phyloP scores from a whole-genome alignment of 2,329 filamentous ascomycete genomes.

The Arthrobotrys iridis region DNA sequence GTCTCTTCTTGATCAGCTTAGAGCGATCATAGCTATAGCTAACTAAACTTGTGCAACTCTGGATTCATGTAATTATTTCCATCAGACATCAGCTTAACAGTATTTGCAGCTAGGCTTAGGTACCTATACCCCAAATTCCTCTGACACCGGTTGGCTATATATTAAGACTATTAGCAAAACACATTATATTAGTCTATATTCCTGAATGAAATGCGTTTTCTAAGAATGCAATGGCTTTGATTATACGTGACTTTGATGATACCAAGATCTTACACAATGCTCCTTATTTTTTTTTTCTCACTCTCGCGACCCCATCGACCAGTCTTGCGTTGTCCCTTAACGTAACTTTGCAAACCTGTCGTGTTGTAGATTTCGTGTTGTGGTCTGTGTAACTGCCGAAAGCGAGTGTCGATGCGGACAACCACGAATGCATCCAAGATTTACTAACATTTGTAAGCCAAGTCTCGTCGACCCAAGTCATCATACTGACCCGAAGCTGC shows the following conservation, averaged over 20 bases:
- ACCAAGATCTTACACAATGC: no score
- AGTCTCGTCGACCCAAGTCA: not conserved
- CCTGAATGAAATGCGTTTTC: not conserved
- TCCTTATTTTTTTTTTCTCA: no score
- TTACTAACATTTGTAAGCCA: constrained; percentile 24
- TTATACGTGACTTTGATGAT: not conserved
- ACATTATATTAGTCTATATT: not conserved
- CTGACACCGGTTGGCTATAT: constrained; percentile 20
- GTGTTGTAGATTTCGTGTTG: constrained; percentile 46
- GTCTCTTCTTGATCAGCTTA: constrained; percentile 19
- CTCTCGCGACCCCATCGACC: no score
- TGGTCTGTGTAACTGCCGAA: constrained; percentile 47
- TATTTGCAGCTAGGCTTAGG: no score
- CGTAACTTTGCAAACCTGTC: no score
- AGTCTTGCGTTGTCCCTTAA: no score
- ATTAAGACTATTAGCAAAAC: not conserved
- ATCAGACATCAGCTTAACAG: not conserved
- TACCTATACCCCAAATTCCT: constrained; percentile 28
- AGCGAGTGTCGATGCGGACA: not conserved
- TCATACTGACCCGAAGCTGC: not conserved
- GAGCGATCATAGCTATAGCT: constrained; percentile 2
- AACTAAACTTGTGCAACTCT: constrained; percentile 30
- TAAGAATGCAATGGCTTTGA: constrained; percentile 22
- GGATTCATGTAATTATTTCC: no score
- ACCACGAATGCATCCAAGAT: not conserved